phyloP scores from a whole-genome alignment of 1,284 basidiomycete species.

The Malassezia slooffiae region DNA sequence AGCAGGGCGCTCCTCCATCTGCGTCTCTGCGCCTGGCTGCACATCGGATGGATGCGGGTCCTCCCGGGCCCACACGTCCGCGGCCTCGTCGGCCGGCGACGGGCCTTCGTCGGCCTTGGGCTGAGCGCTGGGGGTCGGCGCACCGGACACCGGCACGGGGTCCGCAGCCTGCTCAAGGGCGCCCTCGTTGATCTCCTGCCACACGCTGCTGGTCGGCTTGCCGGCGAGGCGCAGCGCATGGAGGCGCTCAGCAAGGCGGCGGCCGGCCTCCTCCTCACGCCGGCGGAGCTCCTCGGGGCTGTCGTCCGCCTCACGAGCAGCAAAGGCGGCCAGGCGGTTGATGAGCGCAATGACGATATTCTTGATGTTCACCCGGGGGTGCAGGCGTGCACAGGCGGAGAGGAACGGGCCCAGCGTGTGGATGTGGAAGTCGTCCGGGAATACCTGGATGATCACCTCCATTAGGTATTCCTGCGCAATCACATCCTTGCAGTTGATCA shows the following conservation, averaged over 20 bases:
- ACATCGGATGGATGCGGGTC: background rate
- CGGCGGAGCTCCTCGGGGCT: slow-evolving; percentile 41
- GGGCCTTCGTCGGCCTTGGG: too few species aligned
- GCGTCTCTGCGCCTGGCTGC: background rate
- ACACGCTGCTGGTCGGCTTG: slow-evolving; percentile 31
- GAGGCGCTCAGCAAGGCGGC: slow-evolving; percentile 24
- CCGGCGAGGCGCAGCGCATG: background rate
- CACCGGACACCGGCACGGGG: background rate
- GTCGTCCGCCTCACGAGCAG: slow-evolving; percentile 42
- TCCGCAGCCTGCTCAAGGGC: slow-evolving; percentile 7
- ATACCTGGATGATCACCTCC: slow-evolving; percentile 47
- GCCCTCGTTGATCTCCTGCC: slow-evolving; percentile 37
- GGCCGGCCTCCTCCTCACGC: slow-evolving; percentile 40
- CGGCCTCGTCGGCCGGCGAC: too few species aligned
- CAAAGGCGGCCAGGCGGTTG: slow-evolving; percentile 43
- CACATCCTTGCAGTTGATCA: slow-evolving; percentile 45
- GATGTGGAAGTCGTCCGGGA: slow-evolving; percentile 46
- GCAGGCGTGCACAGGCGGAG: slow-evolving; percentile 42
- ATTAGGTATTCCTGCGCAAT: slow-evolving; percentile 47
- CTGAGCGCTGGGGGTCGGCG: too few species aligned
- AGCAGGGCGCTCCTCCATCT: slow-evolving; percentile 10
- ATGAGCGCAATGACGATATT: slow-evolving; percentile 45
- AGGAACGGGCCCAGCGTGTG: slow-evolving; percentile 40
- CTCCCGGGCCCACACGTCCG: too few species aligned
- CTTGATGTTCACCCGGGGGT: slow-evolving; percentile 47